Conservation (phyloP, 768 basidiomycete genomes). For the Hericium coralloides region DNA sequence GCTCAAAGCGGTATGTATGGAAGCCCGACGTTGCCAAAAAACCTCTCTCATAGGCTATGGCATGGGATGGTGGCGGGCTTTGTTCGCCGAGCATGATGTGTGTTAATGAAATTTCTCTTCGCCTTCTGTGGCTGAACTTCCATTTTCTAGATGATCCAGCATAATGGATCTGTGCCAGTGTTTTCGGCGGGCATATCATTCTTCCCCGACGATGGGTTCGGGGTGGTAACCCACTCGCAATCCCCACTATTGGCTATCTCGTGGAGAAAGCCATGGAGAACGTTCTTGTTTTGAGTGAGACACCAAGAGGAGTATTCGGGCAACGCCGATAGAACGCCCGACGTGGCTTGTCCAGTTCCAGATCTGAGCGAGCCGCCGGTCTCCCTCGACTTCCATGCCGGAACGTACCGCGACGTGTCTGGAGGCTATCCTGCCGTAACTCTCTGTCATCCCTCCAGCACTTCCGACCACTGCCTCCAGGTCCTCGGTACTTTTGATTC, state of each 20-base stretch:
- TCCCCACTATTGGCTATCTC: background rate
- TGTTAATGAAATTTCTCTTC: background rate
- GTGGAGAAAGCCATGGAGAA: background rate
- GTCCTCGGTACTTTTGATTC: background rate
- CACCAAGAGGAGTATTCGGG: too few species aligned
- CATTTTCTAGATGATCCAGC: background rate
- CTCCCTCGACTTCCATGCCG: background rate
- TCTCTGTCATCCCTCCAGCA: background rate
- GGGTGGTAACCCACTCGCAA: background rate
- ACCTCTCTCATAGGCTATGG: constrained; percentile 30
- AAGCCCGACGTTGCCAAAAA: too few species aligned
- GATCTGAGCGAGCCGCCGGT: too few species aligned
- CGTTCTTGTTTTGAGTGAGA: background rate
- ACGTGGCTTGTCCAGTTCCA: too few species aligned
- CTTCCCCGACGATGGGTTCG: background rate
- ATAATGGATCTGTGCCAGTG: background rate
- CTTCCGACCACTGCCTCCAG: background rate
- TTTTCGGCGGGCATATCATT: background rate
- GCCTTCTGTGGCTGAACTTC: too few species aligned
- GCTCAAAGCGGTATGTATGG: constrained; percentile 5
- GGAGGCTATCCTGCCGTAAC: background rate
- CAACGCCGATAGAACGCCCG: too few species aligned
- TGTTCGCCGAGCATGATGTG: constrained; percentile 32
- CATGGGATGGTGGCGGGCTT: constrained; percentile 31
- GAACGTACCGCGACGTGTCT: background rate